A percentile compares a stretch with the other conserved stretches of the same genome.
Evolutionary conservation across 2,329 filamentous ascomycete species (phyloP).

Genomic region (Xylaria hypoxylon): DNA sequence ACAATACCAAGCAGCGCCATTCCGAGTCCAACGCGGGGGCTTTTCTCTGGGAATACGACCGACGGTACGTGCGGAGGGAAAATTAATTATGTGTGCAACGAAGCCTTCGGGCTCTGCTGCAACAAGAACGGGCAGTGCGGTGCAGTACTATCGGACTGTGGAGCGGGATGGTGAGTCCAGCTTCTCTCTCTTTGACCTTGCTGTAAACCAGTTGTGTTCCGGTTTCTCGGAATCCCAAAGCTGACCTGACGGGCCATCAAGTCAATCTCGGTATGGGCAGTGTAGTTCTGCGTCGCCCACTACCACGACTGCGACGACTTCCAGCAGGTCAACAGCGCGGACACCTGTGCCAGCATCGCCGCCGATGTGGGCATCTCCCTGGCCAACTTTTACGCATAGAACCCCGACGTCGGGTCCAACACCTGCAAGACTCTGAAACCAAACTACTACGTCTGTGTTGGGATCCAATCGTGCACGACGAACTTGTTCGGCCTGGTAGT

Average conservation of each 20-base stretch:
- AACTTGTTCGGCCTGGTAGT: conserved; percentile 12
- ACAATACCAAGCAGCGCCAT: neutral
- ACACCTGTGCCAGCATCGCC: neutral
- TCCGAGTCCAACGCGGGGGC: neutral
- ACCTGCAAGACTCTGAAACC: neutral
- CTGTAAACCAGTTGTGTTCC: neutral
- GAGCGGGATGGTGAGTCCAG: conserved; percentile 12
- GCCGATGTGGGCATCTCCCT: neutral
- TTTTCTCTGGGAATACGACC: conserved; percentile 6
- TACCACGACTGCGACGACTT: conserved; percentile 3
- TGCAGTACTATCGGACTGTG: neutral
- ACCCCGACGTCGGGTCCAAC: neutral
- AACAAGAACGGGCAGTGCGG: conserved; percentile 7
- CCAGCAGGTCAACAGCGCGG: neutral
- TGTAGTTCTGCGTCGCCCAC: conserved; percentile 6
- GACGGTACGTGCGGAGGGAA: conserved; percentile 4
- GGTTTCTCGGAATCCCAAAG: neutral
- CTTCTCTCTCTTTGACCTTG: neutral
- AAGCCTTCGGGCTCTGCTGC: conserved; percentile 2
- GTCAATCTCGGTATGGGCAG: conserved; percentile 3
- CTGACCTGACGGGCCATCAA: neutral
- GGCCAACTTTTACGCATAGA: conserved; percentile 6
- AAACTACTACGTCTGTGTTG: conserved; percentile 5
- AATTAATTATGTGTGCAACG: neutral
- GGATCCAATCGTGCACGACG: conserved; percentile 15